phyloP scores from a whole-genome alignment of 192 early-diverging fungal genomes.

The Mortierella hygrophila region DNA sequence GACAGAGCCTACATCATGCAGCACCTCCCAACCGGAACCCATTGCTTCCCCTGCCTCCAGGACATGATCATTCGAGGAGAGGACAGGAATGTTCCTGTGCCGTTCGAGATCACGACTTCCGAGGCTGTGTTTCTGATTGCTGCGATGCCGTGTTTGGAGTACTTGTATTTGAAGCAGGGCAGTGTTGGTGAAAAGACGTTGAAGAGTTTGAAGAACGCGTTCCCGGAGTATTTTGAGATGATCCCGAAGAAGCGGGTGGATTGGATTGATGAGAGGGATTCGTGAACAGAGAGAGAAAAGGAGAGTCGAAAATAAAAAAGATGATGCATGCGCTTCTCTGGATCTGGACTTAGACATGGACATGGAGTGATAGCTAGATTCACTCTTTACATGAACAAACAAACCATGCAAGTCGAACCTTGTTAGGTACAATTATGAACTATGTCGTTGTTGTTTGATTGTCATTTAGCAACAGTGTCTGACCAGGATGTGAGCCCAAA shows the following conservation, averaged over 20 bases:
- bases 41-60: not conserved
- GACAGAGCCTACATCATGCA: not conserved
- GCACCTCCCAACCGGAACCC: not conserved
- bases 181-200: not conserved
- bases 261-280: not conserved
- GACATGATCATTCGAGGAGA: not conserved
- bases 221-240: not conserved
- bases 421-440: too few species aligned
- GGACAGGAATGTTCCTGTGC: not conserved
- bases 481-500: too few species aligned
- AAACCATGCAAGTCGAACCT: too few species aligned
- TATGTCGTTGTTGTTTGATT: too few species aligned
- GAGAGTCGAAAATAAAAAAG: not conserved
- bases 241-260: not conserved
- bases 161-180: not conserved
- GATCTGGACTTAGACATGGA: too few species aligned
- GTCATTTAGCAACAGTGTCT: too few species aligned
- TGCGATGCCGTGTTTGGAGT: not conserved
- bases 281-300: not conserved
- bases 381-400: too few species aligned
- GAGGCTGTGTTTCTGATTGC: not conserved
- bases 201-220: not conserved
- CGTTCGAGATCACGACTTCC: not conserved
- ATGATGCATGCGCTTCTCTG: not conserved
- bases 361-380: too few species aligned